These are phyloP conservation scores for Eutypa lata DNA, from an alignment of 2,329 filamentous ascomycete genomes.

Conservation along the genomic window DNA sequence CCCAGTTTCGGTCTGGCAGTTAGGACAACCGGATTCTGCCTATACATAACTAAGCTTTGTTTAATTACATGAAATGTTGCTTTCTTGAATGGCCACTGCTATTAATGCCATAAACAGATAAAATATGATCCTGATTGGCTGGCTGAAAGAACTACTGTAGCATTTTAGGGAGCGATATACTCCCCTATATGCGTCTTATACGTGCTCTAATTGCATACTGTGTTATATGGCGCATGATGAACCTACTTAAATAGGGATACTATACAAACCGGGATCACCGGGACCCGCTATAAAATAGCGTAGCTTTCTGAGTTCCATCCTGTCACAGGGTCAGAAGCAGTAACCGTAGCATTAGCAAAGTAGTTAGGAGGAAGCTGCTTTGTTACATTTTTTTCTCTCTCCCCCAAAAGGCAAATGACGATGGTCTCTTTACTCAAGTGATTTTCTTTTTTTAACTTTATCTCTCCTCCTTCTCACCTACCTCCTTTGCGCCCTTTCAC, in stretches of 20 bases:
- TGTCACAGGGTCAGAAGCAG: no score
- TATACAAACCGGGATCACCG: not conserved
- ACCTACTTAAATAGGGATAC: no score
- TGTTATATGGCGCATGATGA: no score
- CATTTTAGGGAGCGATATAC: not conserved
- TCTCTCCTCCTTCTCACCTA: slow-evolving; percentile 12
- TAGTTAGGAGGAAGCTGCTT: not conserved
- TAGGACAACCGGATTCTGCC: not conserved
- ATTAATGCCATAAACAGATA: not conserved
- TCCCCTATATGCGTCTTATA: no score
- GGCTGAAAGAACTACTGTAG: not conserved
- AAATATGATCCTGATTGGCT: not conserved
- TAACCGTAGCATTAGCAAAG: no score
- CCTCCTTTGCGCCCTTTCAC: slow-evolving; percentile 5
- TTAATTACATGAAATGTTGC: not conserved
- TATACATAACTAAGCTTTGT: not conserved
- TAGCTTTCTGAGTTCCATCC: no score
- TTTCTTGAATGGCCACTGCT: no score
- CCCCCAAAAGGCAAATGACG: not conserved
- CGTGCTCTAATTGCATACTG: no score
- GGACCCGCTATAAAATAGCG: not conserved
- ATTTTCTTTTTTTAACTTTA: slow-evolving; percentile 5
- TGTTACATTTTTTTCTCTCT: not conserved
- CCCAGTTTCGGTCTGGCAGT: not conserved
- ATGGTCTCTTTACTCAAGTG: not conserved